Evolutionary conservation across 495 filamentous ascomycete species (phyloP), one percentile per base, ranked within the genome.

Genomic region (Penicillium crystallinum): DNA sequence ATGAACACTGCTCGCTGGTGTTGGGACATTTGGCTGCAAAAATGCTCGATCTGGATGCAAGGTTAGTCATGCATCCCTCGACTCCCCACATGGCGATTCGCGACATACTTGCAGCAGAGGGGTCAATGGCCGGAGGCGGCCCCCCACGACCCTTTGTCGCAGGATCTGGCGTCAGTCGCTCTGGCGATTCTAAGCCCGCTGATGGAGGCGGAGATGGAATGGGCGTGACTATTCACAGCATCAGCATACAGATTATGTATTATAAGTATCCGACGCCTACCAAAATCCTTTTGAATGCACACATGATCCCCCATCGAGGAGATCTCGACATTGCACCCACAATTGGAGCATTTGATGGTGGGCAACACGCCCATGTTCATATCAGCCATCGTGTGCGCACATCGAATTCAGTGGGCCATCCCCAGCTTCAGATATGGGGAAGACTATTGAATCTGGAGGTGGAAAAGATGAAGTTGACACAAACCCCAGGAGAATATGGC

Each of bases 291-390:
- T 6, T 46, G 42, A 22, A 72, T 66, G 68, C 89, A 95, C 50
- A 87, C 67, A 78, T 98, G 93, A 58, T 98, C 91, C 36, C 90
- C 93, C 89, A 98, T 89, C 61, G 82, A 70, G 8, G 87, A 85
- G 57, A 98, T 97, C 63, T 92, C 88, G 53, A 97, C 90, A 65
- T 93, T 82, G 30, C 74, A 71, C 40, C 83, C 84, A 65, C 93
- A 98, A 66, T 78, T 87, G 43, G 95, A 97, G 75, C 93, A 98
- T 82, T 96, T 97, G 69, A 98, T 90, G 17, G 84, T 84, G 61
- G 92, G 91, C 76, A 98, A 77, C 44, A 91, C 83, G 73, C 81
- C 83, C 73, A 60, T 55, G 44, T 66, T 55, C 56, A 65, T 63
- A 17, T 54, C 52, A 25, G 65, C 58, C 52, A 62, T 66, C 29